Base-by-base conservation (phyloP, 768 basidiomycete species). In the Agaricus sinodeliciosus region DNA sequence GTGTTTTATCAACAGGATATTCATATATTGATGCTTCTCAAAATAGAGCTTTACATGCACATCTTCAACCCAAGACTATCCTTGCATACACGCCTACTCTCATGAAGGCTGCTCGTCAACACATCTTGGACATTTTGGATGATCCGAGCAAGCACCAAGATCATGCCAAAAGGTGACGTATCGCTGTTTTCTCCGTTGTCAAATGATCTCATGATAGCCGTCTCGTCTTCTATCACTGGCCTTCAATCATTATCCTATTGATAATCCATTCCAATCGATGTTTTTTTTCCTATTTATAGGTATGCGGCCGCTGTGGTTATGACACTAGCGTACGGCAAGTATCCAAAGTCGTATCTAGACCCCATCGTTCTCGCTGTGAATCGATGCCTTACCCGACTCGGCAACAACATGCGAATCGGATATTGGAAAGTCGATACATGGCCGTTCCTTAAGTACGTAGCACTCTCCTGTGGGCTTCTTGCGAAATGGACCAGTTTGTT, bases 11-110 rank as follows among this genome's bases (percentile, higher is more conserved):
- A 22, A n/a, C n/a, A n/a, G n/a, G n/a, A n/a, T n/a, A n/a, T n/a
- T n/a, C n/a, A n/a, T n/a, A 22, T 22, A 45, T 22, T 13, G 25
- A 19, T 22, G 18, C 19, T 8, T 43, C 28, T 8, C 28, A 31
- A 13, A n/a, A 2, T 22, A 82, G 82, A 53, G 80, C 80, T 1
- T 69, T 82, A 0, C 81, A 83, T 58, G 75, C 79, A 0, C 78
- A 84, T 49, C 71, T 85, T 1, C 77, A 81, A 57, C 74, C 80
- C 3, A 79, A 78, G 54, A 71, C 72, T 3, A 69, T 78, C 0
- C 64, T 70, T 7, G 69, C 69, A 0, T 84, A 84, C 57, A 71
- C 64, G 0, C 74, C 76, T 0, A 72, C 79, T 12, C 69, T 82
- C 22, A 76, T 75, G 68, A 65, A 66, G 16, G 66, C 69, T 40